Percentiles rank a stretch among this genome's conserved stretches.
phyloP scores from a whole-genome alignment of 768 basidiomycete genomes.

The Tephrocybe rancida region DNA sequence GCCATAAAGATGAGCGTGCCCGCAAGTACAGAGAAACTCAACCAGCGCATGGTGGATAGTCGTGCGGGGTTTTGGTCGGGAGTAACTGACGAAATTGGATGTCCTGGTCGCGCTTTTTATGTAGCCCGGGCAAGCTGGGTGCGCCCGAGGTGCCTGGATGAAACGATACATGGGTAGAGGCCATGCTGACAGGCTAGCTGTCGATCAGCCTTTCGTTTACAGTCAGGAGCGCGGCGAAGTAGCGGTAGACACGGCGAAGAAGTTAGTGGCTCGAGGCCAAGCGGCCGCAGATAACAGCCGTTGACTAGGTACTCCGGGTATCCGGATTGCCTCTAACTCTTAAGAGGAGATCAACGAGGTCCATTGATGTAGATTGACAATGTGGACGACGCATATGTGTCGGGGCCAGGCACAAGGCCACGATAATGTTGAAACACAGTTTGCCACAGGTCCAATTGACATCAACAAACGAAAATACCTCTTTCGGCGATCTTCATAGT shows the following conservation, averaged over 20 bases:
- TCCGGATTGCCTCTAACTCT: neutral
- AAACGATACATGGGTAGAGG: slow-evolving; percentile 7
- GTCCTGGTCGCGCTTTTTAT: slow-evolving; percentile 5
- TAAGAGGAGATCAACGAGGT: neutral
- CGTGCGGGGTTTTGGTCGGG: neutral
- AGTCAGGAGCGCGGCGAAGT: slow-evolving; percentile 13
- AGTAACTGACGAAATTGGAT: neutral
- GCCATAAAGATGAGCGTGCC: slow-evolving; percentile 3
- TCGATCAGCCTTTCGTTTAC: slow-evolving; percentile 10
- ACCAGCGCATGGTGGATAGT: slow-evolving; percentile 11
- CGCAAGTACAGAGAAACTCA: slow-evolving; percentile 1
- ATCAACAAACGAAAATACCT: slow-evolving; percentile 16
- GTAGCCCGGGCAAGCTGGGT: neutral
- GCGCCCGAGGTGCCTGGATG: slow-evolving; percentile 5
- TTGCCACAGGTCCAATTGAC: too few relatives aligned
- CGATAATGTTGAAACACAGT: neutral
- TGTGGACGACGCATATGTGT: neutral
- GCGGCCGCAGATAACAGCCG: slow-evolving; percentile 1
- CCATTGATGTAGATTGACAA: slow-evolving; percentile 12
- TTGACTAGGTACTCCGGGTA: neutral
- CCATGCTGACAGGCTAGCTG: slow-evolving; percentile 13
- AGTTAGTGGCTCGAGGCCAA: slow-evolving; percentile 9
- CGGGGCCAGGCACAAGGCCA: neutral
- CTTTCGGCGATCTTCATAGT: neutral
- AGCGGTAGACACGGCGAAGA: slow-evolving; percentile 11